Conservation (phyloP, 805 yeast species). For the Ogataea neopini region DNA sequence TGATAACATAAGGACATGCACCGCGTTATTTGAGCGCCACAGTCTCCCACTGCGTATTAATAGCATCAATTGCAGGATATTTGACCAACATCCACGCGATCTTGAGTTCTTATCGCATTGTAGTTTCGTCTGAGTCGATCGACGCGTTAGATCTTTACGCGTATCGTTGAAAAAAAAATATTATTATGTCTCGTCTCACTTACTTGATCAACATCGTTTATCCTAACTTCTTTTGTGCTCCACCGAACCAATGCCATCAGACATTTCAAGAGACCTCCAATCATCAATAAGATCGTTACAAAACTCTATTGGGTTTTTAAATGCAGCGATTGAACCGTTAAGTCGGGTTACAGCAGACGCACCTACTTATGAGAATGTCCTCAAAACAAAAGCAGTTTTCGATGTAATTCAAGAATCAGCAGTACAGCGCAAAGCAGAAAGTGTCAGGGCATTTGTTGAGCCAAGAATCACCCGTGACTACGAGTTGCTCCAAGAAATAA, state of each 20-base stretch:
- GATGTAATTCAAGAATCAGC: constrained; percentile 53
- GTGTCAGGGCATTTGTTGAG: constrained; percentile 38
- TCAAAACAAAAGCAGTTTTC: constrained; percentile 48
- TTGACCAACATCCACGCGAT: neutral
- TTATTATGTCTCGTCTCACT: too few relatives aligned
- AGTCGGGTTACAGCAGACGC: constrained; percentile 38
- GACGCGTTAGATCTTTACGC: neutral
- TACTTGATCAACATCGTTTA: too few relatives aligned
- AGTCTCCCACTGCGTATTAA: neutral
- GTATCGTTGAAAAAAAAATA: too few relatives aligned
- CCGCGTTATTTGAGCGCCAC: neutral
- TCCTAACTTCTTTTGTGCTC: too few relatives aligned
- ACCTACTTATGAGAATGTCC: constrained; percentile 39
- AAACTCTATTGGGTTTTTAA: constrained; percentile 21
- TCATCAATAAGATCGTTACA: constrained; percentile 20
- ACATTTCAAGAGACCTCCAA: constrained; percentile 17
- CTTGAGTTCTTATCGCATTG: neutral
- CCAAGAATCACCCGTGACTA: constrained; percentile 43
- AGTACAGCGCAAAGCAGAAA: constrained; percentile 40
- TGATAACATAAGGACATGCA: neutral
- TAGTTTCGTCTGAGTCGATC: neutral
- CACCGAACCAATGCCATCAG: constrained; percentile 12
- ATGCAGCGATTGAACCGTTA: constrained; percentile 19
- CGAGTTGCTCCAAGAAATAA: constrained; percentile 30
- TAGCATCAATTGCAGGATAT: neutral